Evolutionary conservation across 106 monocot species (phyloP), one percentile per base, ranked within the genome.

Genomic region (Posidonia australis): DNA sequence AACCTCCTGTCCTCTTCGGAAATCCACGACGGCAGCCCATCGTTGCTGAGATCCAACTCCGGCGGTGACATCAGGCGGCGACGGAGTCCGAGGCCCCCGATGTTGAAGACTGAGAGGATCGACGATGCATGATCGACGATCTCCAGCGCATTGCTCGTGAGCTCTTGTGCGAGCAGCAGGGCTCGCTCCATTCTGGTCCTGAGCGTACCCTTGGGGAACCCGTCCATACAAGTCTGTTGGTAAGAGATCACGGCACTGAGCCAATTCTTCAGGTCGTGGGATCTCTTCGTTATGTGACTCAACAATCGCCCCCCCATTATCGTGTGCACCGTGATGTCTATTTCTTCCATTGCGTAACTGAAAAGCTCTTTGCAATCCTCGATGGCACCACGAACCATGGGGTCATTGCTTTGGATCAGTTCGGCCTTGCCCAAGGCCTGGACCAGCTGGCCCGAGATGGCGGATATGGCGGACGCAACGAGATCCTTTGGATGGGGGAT

Each of bases 111-210:
- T 5, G 42, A 42, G n/a, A 86, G 64, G 29, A 89, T 71, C 0
- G 57, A 72, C 0, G 74, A 46, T 0, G 71, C 67, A 44, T 82
- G 65, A 3, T 47, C 64, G 14, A 89, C 56, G 18, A 94, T 86
- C 10, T 82, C 93, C 13, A 94, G 69, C 5, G 86, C 86, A 41
- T 94, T 94, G 79, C 86, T 89, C 10, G 93, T 89, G 10, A 94
- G 49, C 54, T 86, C 56, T 73, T 80, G 89, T 9, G 77, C 73
- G 2, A 9, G 9, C 23, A 70, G 71, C 83, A 89, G 73, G 14
- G 71, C 79, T 0, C 70, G 54, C 45, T 80, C 64, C 86, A 94
- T 89, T 62, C 84, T 84, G 12, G 67, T 51, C 89, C 73, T 86
- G 58, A 76, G 23, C 10, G 83, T 78, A 0, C 89, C 89, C 1